phyloP scores from a whole-genome alignment of 2,329 filamentous ascomycete species.

The Rutstroemia sp. region DNA sequence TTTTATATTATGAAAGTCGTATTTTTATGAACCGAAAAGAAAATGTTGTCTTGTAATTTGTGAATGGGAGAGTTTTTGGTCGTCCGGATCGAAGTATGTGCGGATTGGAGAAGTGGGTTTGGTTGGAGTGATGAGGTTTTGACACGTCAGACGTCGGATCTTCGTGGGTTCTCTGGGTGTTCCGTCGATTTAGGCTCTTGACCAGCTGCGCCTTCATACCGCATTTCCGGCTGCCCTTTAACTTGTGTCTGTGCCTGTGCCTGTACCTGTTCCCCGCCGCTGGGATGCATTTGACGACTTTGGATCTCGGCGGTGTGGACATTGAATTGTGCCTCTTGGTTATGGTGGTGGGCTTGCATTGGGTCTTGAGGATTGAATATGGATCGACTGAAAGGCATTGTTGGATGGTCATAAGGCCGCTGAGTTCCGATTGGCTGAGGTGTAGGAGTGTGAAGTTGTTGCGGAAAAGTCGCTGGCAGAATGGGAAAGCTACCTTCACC shows the following conservation, averaged over 20 bases:
- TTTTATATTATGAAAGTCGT: neutral
- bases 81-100: neutral
- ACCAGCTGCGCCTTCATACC: neutral
- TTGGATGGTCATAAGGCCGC: neutral
- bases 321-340: neutral
- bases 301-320: neutral
- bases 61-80: neutral
- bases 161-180: neutral
- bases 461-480: neutral
- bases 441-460: neutral
- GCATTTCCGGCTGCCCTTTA: conserved; percentile 1
- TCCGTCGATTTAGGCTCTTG: neutral
- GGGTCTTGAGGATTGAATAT: neutral
- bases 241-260: neutral
- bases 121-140: too few relatives aligned
- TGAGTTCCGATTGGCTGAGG: neutral
- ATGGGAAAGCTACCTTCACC: conserved; percentile 18
- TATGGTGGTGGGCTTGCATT: neutral
- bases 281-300: neutral
- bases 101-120: too few relatives aligned
- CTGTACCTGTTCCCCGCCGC: neutral
- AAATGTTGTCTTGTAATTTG: neutral
- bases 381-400: neutral
- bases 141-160: neutral
- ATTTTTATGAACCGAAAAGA: neutral